phyloP scores from a whole-genome alignment of 768 basidiomycete genomes.

The Calocera viscosa region DNA sequence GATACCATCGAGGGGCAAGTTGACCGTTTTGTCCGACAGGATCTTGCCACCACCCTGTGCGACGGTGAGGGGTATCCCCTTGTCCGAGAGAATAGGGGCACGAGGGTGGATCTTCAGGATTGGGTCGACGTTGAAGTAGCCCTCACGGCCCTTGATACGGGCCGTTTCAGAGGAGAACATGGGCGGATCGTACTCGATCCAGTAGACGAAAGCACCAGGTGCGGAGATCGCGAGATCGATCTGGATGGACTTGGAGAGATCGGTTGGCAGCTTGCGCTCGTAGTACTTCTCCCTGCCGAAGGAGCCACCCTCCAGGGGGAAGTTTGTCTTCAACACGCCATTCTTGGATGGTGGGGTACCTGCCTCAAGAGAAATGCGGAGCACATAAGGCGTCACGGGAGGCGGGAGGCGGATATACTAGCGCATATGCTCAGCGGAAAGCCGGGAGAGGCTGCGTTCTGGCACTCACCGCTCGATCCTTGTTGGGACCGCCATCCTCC shows the following conservation, averaged over 20 bases:
- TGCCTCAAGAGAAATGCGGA: constrained; percentile 82
- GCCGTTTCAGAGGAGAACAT: constrained; percentile 37
- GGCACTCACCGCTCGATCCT: constrained; percentile 62
- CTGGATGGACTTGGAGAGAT: constrained; percentile 83
- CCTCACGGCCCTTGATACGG: constrained; percentile 69
- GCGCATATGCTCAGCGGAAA: constrained; percentile 8
- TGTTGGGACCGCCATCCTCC: constrained; percentile 79
- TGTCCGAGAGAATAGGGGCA: constrained; percentile 51
- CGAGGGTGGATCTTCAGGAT: constrained; percentile 65
- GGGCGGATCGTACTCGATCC: constrained; percentile 69
- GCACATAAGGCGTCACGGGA: constrained; percentile 72
- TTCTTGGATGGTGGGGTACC: constrained; percentile 84
- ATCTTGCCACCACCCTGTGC: constrained; percentile 42
- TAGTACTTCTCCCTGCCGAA: constrained; percentile 67
- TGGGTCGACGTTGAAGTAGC: constrained; percentile 95
- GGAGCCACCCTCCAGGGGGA: constrained; percentile 81
- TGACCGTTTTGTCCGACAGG: constrained; percentile 36
- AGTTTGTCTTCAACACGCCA: constrained; percentile 91
- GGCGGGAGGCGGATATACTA: constrained; percentile 96
- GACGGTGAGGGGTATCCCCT: constrained; percentile 37
- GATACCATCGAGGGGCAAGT: constrained; percentile 77
- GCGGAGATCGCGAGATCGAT: constrained; percentile 93
- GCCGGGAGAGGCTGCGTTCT: constrained; percentile 2
- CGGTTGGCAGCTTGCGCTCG: constrained; percentile 62
- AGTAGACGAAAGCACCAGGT: constrained; percentile 91